Conservation (phyloP, 2,329 filamentous ascomycete genomes). For the Penicillium sp. region DNA sequence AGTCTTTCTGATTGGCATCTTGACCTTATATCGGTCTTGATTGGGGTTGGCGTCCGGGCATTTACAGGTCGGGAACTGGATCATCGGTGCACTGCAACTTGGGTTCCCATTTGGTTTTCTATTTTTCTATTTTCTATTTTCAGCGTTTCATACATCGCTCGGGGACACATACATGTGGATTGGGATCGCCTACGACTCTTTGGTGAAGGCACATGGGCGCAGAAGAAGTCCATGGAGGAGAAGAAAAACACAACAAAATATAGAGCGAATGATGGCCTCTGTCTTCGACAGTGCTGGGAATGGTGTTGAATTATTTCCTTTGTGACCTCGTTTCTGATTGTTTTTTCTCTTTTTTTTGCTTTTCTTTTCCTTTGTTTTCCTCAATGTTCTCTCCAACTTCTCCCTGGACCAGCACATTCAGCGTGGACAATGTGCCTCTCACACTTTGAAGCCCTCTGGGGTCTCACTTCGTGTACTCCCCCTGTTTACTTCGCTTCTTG, state of each 20-base stretch:
- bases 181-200: slow-evolving; percentile 6
- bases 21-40: slow-evolving; percentile 23
- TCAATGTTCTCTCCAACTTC: slow-evolving; percentile 15
- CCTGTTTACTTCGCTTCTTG: slow-evolving; percentile 39
- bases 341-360: slow-evolving; percentile 34
- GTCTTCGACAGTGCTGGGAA: slow-evolving; percentile 11
- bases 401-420: slow-evolving; percentile 20
- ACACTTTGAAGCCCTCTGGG: slow-evolving; percentile 5
- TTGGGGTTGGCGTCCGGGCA: slow-evolving; percentile 38
- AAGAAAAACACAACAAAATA: slow-evolving; percentile 16
- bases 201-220: slow-evolving; percentile 4
- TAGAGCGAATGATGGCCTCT: slow-evolving; percentile 19
- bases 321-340: slow-evolving; percentile 42
- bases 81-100: slow-evolving; percentile 25
- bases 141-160: slow-evolving; percentile 10
- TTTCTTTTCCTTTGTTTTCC: slow-evolving; percentile 27
- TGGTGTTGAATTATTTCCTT: slow-evolving; percentile 44
- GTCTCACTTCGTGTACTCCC: slow-evolving; percentile 39
- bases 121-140: slow-evolving; percentile 2
- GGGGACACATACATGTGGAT: slow-evolving; percentile 9
- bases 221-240: slow-evolving; percentile 12
- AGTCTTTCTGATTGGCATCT: slow-evolving; percentile 23
- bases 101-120: slow-evolving; percentile 16
- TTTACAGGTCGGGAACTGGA: slow-evolving; percentile 22
- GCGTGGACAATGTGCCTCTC: slow-evolving; percentile 17